phyloP scores from a whole-genome alignment of 257 asterid genomes.

The Salvia splendens region DNA sequence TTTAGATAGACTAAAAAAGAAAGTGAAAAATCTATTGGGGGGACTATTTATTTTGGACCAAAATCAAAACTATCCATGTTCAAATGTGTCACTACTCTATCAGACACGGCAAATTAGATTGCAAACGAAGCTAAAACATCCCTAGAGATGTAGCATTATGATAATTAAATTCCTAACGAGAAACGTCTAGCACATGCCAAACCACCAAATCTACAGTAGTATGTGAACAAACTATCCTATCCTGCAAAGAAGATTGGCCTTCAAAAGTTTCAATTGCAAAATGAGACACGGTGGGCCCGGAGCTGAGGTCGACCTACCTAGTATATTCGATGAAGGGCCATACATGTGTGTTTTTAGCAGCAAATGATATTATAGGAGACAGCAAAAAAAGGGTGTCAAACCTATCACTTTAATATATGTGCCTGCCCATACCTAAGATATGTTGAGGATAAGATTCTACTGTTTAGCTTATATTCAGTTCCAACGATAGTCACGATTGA shows the following conservation, averaged over 20 bases:
- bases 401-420: conserved; percentile 42
- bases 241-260: conserved; percentile 22
- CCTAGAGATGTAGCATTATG: background rate
- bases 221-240: conserved; percentile 22
- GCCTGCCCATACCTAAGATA: conserved; percentile 65
- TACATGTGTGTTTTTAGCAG: conserved; percentile 35
- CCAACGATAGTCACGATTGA: conserved; percentile 30
- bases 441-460: conserved; percentile 48
- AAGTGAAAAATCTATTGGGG: too few species aligned
- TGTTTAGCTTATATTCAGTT: conserved; percentile 36
- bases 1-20: too few species aligned
- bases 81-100: background rate
- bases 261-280: conserved; percentile 26
- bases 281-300: conserved; percentile 33
- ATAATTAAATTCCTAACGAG: background rate
- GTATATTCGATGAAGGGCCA: conserved; percentile 36
- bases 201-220: background rate
- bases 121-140: conserved; percentile 2
- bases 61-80: background rate
- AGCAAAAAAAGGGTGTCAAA: conserved; percentile 24
- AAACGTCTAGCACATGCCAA: background rate
- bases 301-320: conserved; percentile 35
- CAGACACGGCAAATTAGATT: conserved; percentile 8
- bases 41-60: too few species aligned
- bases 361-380: conserved; percentile 36